phyloP scores from a whole-genome alignment of 73 alveolate species.

The Paraurostyla sp. region DNA sequence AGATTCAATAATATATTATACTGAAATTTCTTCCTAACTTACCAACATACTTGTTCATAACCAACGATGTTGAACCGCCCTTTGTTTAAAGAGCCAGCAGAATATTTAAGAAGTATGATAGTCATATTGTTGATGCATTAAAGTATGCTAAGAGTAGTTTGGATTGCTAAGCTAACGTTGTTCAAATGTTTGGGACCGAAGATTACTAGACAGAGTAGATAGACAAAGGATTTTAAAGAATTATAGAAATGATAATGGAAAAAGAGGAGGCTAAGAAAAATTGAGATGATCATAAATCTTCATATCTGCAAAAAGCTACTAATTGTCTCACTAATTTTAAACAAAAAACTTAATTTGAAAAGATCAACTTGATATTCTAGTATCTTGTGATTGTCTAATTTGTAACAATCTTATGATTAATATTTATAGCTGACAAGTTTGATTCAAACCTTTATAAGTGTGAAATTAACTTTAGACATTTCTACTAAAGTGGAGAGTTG shows the following conservation, averaged over 20 bases:
- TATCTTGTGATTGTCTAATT: neutral
- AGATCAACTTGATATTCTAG: neutral
- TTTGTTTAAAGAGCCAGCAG: neutral
- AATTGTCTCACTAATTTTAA: neutral
- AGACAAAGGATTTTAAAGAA: neutral
- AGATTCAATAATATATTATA: neutral
- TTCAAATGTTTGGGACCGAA: neutral
- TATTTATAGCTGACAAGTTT: constrained; percentile 38
- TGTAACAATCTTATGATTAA: neutral
- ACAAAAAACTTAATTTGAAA: neutral
- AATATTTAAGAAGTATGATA: neutral
- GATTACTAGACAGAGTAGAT: neutral
- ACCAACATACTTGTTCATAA: neutral
- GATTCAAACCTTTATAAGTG: constrained; percentile 43
- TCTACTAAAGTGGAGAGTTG: neutral
- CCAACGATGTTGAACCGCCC: neutral
- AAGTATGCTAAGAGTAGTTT: neutral
- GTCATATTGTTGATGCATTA: neutral
- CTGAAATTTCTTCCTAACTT: neutral
- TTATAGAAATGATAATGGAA: neutral
- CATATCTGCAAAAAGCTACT: too few species aligned
- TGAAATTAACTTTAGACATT: neutral
- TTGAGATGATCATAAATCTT: neutral
- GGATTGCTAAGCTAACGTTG: neutral
- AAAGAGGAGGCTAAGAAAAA: neutral